Conservation (phyloP, 768 basidiomycete genomes). For the Lactarius quietus region DNA sequence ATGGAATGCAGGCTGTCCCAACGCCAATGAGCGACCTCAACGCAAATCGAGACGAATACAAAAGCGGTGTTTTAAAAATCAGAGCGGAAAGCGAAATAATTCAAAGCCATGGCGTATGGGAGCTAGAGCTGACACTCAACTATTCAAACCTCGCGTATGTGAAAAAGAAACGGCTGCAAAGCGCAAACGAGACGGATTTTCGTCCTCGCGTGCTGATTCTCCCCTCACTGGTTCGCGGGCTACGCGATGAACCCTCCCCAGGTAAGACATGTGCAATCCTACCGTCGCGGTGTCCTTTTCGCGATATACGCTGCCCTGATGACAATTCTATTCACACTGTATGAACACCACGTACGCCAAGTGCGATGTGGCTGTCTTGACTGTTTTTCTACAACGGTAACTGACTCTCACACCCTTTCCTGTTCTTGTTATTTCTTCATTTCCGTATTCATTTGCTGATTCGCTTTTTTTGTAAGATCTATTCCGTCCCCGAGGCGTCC, state of each 20-base stretch:
- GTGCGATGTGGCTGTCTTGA: slow-evolving; percentile 46
- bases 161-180: too few relatives aligned
- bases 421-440: background rate
- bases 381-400: slow-evolving; percentile 78
- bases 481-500: background rate
- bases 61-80: too few relatives aligned
- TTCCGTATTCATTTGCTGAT: slow-evolving; percentile 2
- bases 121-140: too few relatives aligned
- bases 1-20: background rate
- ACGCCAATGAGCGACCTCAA: too few relatives aligned
- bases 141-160: too few relatives aligned
- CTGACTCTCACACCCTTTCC: slow-evolving; percentile 46
- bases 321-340: slow-evolving; percentile 73
- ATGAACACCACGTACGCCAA: slow-evolving; percentile 45
- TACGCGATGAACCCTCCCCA: background rate
- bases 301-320: slow-evolving; percentile 40
- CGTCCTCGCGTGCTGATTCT: background rate
- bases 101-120: too few relatives aligned
- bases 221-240: background rate
- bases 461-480: background rate
- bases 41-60: too few relatives aligned
- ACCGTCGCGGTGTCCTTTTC: background rate
- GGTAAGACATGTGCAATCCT: slow-evolving; percentile 6
- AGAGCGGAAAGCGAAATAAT: too few relatives aligned
- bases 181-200: slow-evolving; percentile 25